A percentile compares a stretch with the other conserved stretches of the same genome.
phyloP scores from a whole-genome alignment of 1,284 basidiomycete species.

The Trametes sp. region DNA sequence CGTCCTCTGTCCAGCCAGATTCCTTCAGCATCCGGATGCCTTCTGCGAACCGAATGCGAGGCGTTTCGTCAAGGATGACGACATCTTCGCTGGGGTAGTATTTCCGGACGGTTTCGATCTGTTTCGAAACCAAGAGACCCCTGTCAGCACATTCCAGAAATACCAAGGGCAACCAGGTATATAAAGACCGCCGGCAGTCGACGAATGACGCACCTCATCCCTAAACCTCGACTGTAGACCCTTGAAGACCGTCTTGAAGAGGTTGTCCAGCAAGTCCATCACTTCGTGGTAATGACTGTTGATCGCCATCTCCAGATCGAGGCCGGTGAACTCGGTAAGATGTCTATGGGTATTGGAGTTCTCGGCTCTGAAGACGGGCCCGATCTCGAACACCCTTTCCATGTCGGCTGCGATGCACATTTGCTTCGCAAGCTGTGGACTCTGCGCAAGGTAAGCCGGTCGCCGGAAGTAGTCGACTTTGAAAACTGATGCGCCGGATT shows the following conservation, averaged over 20 bases:
- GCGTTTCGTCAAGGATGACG: slow-evolving; percentile 56
- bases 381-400: slow-evolving; percentile 77
- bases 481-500: slow-evolving; percentile 75
- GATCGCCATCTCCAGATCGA: slow-evolving; percentile 79
- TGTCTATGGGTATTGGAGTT: slow-evolving; percentile 79
- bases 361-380: slow-evolving; percentile 76
- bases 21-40: slow-evolving; percentile 64
- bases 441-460: slow-evolving; percentile 72
- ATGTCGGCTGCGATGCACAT: slow-evolving; percentile 81
- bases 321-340: slow-evolving; percentile 78
- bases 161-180: background rate
- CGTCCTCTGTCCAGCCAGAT: slow-evolving; percentile 54
- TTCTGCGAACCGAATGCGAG: slow-evolving; percentile 61
- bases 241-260: slow-evolving; percentile 49
- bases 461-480: slow-evolving; percentile 77
- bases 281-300: slow-evolving; percentile 73
- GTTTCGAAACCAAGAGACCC: background rate
- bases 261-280: slow-evolving; percentile 49
- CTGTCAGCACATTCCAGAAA: slow-evolving; percentile 5
- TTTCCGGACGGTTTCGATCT: slow-evolving; percentile 63
- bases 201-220: slow-evolving; percentile 45
- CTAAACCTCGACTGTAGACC: slow-evolving; percentile 42
- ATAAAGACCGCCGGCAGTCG: background rate
- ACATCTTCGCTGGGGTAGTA: slow-evolving; percentile 67
- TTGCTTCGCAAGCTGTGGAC: slow-evolving; percentile 77